Evolutionary conservation across 768 basidiomycete genomes (phyloP), one percentile per base, ranked within the genome.

Genomic region (Xanthoconium stramineum): DNA sequence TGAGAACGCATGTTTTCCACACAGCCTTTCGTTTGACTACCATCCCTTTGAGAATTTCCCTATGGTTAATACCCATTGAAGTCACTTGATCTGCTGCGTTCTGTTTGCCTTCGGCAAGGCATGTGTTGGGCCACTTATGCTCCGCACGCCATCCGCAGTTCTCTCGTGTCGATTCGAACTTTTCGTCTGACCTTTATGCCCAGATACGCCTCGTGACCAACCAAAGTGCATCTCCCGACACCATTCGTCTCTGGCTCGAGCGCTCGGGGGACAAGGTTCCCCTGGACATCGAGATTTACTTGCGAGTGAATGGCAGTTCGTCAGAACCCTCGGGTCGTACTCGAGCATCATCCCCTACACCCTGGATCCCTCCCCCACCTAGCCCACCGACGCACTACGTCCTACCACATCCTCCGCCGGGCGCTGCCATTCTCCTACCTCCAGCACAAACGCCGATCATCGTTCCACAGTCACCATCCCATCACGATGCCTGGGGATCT

Each of bases 241-340:
- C 85, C 6, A 81, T 92, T 47, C 85, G 90, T 9, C 78, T 92
- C 12, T 92, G 90, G 89, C 78, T 92, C 0, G 89, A 91, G 68
- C 84, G 89, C 29, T 87, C 90, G 13, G 90, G 90, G 17, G 74
- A 77, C 50, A 78, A 72, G 6, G 82, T 85, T 7, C 85, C 89
- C 7, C 78, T 92, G 10, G 90, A 91, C 67, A 88, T 92, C 56
- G 88, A 91, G 67, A 89, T 92, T 46, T 85, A 83, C 67, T 74
- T 92, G 38, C 84, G 83, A 36, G 80, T 85, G 29, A 72, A 74
- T 36, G 71, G 64, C 19, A 53, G 67, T 38, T 67, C 65, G 59
- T 43, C 64, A 5, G 61, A 68, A 35, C 29, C 59, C 10, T 59
- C 61, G 48, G 53, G 48, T 53, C 69, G 71, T 20, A 52, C 50